phyloP scores from a whole-genome alignment of 148 eudicot species.

The Camellia japonica region DNA sequence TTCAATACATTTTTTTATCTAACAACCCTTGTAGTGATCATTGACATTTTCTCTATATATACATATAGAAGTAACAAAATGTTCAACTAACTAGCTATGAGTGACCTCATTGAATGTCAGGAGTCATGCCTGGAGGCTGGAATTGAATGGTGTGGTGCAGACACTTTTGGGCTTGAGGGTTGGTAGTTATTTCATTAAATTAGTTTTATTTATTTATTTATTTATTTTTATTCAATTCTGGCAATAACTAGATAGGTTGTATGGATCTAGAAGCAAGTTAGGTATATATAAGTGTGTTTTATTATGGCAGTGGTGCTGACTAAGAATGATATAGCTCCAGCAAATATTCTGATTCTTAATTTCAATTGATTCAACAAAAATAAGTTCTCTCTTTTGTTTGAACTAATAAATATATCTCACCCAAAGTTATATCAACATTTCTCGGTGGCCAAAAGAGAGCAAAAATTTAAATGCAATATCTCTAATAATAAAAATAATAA shows the following conservation, averaged over 20 bases:
- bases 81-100: not conserved
- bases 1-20: too few species aligned
- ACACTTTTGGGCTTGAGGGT: not conserved
- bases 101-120: not conserved
- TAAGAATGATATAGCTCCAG: too few species aligned
- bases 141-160: not conserved
- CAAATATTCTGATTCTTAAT: too few species aligned
- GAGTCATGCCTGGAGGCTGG: not conserved
- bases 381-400: too few species aligned
- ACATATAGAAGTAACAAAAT: not conserved
- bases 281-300: too few species aligned
- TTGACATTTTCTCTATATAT: too few species aligned
- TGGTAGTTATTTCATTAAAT: not conserved
- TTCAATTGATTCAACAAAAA: too few species aligned
- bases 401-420: not conserved
- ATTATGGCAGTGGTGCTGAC: too few species aligned
- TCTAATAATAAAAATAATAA: not conserved
- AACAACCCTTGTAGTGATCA: too few species aligned
- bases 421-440: not conserved
- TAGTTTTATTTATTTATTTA: not conserved
- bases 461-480: not conserved
- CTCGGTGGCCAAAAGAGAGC: not conserved
- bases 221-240: not conserved
- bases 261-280: too few species aligned
- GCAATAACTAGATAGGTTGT: too few species aligned